Conservation (phyloP, 768 basidiomycete species). For the Mycena indigotica region DNA sequence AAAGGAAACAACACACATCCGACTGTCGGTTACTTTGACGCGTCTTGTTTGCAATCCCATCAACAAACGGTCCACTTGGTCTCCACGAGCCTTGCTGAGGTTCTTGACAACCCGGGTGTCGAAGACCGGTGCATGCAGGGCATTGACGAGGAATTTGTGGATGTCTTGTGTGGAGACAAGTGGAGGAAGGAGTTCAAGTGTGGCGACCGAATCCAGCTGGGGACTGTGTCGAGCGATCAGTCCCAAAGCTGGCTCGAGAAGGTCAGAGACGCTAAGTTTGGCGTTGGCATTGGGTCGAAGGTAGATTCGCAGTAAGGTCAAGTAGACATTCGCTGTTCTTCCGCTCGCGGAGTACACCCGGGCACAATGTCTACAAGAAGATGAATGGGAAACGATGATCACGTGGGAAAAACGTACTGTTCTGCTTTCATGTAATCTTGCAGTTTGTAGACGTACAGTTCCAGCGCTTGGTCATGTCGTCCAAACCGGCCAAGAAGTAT, state of each 20-base stretch:
- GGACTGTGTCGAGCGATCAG: constrained; percentile 84
- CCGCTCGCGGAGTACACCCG: constrained; percentile 65
- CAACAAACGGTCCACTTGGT: constrained; percentile 71
- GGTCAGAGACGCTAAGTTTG: constrained; percentile 42
- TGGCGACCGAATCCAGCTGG: constrained; percentile 79
- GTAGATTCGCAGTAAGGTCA: constrained; percentile 85
- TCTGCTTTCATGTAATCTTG: constrained; percentile 87
- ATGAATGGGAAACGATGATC: constrained; percentile 1
- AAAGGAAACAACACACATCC: constrained; percentile 68
- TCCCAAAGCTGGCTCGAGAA: constrained; percentile 83
- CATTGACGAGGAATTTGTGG: constrained; percentile 72
- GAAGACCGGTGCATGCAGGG: constrained; percentile 65
- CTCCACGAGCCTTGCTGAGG: constrained; percentile 73
- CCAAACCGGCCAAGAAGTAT: constrained; percentile 88
- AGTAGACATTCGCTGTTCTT: constrained; percentile 67
- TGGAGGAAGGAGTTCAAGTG: constrained; percentile 86
- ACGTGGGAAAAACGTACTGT: constrained; percentile 54
- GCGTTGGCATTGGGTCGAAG: constrained; percentile 64
- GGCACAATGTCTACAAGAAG: constrained; percentile 78
- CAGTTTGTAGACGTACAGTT: constrained; percentile 89
- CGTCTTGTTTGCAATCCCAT: constrained; percentile 78
- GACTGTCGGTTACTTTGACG: constrained; percentile 87
- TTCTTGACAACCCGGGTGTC: constrained; percentile 70
- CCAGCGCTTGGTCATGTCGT: constrained; percentile 91
- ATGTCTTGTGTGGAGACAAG: constrained; percentile 85